A percentile compares a stretch with the other conserved stretches of the same genome.
These are phyloP conservation scores for Pichia heedii DNA, from an alignment of 805 yeast genomes.

Conservation along the genomic window DNA sequence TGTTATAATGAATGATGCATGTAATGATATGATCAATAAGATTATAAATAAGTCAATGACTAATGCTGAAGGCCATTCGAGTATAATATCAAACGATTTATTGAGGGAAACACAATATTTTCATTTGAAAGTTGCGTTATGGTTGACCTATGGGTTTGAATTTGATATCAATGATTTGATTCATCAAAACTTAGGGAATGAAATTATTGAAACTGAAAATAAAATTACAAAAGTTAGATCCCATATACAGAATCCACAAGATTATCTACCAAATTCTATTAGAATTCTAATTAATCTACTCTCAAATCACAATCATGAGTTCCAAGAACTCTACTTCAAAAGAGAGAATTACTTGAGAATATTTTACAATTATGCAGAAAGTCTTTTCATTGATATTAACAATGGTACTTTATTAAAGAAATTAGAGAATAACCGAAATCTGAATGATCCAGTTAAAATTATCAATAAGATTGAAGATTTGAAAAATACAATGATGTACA, in stretches of 20 bases:
- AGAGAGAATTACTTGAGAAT: slow-evolving; percentile 42
- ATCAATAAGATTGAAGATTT: slow-evolving; percentile 2
- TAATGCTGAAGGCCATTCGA: neutral
- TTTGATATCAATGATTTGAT: slow-evolving; percentile 35
- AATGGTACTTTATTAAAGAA: neutral
- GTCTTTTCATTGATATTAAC: neutral
- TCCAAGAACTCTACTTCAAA: slow-evolving; percentile 28
- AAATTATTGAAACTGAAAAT: slow-evolving; percentile 48
- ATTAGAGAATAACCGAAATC: neutral
- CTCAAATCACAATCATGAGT: slow-evolving; percentile 10
- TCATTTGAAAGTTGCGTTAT: slow-evolving; percentile 41
- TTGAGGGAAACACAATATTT: slow-evolving; percentile 36
- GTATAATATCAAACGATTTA: slow-evolving; percentile 11
- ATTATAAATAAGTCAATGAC: slow-evolving; percentile 10
- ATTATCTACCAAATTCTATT: slow-evolving; percentile 38
- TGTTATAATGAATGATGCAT: slow-evolving; percentile 31
- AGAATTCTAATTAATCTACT: slow-evolving; percentile 20
- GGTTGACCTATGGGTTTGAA: slow-evolving; percentile 42
- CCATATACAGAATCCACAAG: slow-evolving; percentile 45
- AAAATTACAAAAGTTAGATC: slow-evolving; percentile 49
- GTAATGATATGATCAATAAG: slow-evolving; percentile 20
- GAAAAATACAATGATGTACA: slow-evolving; percentile 20
- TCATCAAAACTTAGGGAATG: slow-evolving; percentile 36
- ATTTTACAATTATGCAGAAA: slow-evolving; percentile 26
- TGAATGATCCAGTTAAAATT: neutral